These are phyloP conservation scores for Colletotrichum sojae DNA, from an alignment of 2,329 filamentous ascomycete genomes.

Conservation along the genomic window DNA sequence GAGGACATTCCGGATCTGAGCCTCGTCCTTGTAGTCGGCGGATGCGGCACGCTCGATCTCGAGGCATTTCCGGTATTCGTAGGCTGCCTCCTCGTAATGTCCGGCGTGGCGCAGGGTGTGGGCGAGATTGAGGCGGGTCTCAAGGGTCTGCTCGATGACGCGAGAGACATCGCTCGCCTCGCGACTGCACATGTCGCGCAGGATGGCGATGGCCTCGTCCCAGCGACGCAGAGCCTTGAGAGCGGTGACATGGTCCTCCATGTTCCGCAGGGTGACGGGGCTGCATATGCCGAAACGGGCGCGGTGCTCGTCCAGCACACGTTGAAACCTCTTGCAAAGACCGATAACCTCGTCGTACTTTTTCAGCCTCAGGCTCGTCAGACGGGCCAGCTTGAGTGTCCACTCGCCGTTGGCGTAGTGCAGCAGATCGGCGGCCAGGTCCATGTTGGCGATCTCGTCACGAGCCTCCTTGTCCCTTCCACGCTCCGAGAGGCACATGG, in stretches of 20 bases:
- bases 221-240: conserved; percentile 34
- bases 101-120: conserved; percentile 34
- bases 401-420: conserved; percentile 43
- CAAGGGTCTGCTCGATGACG: conserved; percentile 33
- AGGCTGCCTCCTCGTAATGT: conserved; percentile 38
- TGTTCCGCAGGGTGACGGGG: conserved; percentile 36
- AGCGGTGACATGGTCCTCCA: conserved; percentile 39
- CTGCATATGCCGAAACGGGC: conserved; percentile 35
- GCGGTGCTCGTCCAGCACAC: conserved; percentile 38
- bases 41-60: conserved; percentile 35
- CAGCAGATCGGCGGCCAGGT: conserved; percentile 40
- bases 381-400: conserved; percentile 42
- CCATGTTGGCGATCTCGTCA: conserved; percentile 37
- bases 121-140: conserved; percentile 38
- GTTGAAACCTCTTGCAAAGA: conserved; percentile 38
- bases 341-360: conserved; percentile 38
- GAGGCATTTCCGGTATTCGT: conserved; percentile 42
- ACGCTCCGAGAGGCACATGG: conserved; percentile 43
- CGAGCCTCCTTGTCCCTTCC: conserved; percentile 33
- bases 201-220: conserved; percentile 36
- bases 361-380: conserved; percentile 37
- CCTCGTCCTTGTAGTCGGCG: conserved; percentile 34
- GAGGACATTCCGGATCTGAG: conserved; percentile 38
- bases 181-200: conserved; percentile 40
- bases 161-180: conserved; percentile 34